phyloP scores from a whole-genome alignment of 2,329 filamentous ascomycete genomes.

The Chalaropsis ovoidea region DNA sequence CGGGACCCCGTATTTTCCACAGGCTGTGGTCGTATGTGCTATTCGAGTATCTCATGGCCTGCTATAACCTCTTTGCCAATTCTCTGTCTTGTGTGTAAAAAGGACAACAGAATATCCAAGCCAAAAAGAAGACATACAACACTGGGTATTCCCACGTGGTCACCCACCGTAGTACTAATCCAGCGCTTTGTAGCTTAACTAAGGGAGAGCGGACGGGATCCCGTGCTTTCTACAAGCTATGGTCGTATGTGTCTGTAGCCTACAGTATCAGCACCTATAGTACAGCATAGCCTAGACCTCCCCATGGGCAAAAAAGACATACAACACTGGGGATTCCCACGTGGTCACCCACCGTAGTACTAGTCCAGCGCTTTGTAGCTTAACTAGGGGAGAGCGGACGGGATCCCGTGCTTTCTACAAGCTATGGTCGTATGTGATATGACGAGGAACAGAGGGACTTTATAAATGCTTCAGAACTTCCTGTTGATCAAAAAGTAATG shows the following conservation, averaged over 20 bases:
- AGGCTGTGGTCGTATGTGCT: too few relatives aligned
- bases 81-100: too few relatives aligned
- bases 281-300: background rate
- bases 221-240: background rate
- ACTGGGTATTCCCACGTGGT: background rate
- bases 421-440: background rate
- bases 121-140: background rate
- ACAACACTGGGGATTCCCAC: slow-evolving; percentile 1
- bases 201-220: background rate
- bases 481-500: too few relatives aligned
- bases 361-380: background rate
- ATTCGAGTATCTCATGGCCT: too few relatives aligned
- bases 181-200: background rate
- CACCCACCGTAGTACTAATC: background rate
- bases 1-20: too few relatives aligned
- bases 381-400: background rate
- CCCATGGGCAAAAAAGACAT: background rate
- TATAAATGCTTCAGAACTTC: too few relatives aligned
- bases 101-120: too few relatives aligned
- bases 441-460: too few relatives aligned
- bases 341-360: slow-evolving; percentile 8
- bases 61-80: too few relatives aligned
- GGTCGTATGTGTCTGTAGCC: background rate
- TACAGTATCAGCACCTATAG: too few relatives aligned
- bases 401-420: background rate